Evolutionary conservation across 208 protist genomes (phyloP).

Genomic region (Acanthamoeba quina): DNA sequence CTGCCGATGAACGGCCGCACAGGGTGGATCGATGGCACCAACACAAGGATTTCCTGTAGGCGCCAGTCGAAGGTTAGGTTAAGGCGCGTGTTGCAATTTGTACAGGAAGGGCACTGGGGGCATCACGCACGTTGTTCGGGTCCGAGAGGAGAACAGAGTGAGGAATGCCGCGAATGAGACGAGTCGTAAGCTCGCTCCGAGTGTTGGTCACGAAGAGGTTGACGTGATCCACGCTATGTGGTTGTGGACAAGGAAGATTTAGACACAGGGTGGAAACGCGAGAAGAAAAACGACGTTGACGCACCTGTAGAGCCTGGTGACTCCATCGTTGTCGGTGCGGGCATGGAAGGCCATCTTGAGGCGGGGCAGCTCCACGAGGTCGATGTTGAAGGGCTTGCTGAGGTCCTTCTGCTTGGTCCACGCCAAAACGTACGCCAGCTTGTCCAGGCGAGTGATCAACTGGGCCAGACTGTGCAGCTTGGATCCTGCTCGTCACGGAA

Average conservation of each 20-base stretch:
- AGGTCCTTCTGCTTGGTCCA: constrained; percentile 87
- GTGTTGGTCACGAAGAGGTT: constrained; percentile 75
- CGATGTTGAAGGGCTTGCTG: constrained; percentile 80
- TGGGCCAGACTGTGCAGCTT: constrained; percentile 78
- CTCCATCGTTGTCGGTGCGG: constrained; percentile 85
- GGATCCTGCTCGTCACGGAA: constrained; percentile 17
- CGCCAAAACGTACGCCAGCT: constrained; percentile 93
- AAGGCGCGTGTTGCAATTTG: too few relatives aligned
- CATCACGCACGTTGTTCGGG: constrained; percentile 71
- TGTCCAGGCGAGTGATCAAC: constrained; percentile 90
- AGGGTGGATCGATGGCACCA: constrained; percentile 75
- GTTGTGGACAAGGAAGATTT: not conserved
- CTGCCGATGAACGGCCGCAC: constrained; percentile 76
- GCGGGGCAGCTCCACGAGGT: constrained; percentile 93
- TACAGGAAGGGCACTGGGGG: not conserved
- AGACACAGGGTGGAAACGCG: not conserved
- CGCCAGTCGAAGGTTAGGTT: not conserved
- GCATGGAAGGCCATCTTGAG: constrained; percentile 92
- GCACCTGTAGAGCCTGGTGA: constrained; percentile 86
- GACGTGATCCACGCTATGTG: constrained; percentile 71
- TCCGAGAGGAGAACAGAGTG: constrained; percentile 81
- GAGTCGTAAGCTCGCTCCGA: constrained; percentile 58
- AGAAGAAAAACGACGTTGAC: constrained; percentile 84
- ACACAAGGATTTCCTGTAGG: constrained; percentile 69
- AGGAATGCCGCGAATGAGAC: constrained; percentile 79